Conservation (phyloP, 2,329 filamentous ascomycete genomes). For the Eurotiales sp. region DNA sequence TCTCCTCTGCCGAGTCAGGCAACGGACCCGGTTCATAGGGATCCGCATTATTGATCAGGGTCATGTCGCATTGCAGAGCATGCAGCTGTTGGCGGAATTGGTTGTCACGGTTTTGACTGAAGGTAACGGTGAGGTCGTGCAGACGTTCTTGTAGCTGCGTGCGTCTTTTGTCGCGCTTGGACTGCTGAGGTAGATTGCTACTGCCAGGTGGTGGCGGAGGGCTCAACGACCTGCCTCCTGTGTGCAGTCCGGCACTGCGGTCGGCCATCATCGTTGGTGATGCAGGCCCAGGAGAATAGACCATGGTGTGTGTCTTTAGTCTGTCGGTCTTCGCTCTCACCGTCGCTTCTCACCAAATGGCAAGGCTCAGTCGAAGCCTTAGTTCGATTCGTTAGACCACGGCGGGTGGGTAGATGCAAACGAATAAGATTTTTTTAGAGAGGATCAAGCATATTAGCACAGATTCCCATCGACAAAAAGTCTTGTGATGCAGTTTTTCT, state of each 20-base stretch:
- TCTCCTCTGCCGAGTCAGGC: conserved; percentile 61
- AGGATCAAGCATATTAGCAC: background rate
- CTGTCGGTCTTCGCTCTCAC: background rate
- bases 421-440: background rate
- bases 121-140: conserved; percentile 69
- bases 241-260: conserved; percentile 20
- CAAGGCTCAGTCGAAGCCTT: background rate
- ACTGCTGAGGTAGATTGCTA: conserved; percentile 43
- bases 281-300: conserved; percentile 36
- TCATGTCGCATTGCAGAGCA: conserved; percentile 87
- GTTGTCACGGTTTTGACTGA: conserved; percentile 74
- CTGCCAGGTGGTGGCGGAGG: conserved; percentile 23
- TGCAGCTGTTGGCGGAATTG: conserved; percentile 87
- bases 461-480: too few relatives aligned
- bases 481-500: too few relatives aligned
- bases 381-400: background rate
- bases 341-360: background rate
- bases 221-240: conserved; percentile 28
- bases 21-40: conserved; percentile 71
- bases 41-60: conserved; percentile 78
- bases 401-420: background rate
- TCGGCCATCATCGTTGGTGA: conserved; percentile 26
- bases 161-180: conserved; percentile 87
- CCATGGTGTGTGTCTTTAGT: conserved; percentile 26
- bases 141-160: conserved; percentile 78